Evolutionary conservation across 805 yeast genomes (phyloP).

Genomic region (Candida chauliodis): DNA sequence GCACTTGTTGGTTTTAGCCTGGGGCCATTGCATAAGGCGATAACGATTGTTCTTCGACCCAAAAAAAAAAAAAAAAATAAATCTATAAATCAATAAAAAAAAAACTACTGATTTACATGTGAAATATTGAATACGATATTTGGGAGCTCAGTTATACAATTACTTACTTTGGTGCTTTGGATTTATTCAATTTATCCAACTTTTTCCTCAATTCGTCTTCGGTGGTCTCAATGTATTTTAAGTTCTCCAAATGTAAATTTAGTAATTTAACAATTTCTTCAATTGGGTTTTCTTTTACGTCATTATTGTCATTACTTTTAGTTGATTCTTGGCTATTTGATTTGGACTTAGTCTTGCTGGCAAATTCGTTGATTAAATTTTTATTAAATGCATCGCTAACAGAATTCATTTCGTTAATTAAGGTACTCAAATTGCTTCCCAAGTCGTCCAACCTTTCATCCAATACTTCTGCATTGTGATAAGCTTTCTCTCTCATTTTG

Average conservation of each 20-base stretch:
- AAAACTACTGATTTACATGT: background rate
- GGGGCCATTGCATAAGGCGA: too few relatives aligned
- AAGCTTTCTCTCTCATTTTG: constrained; percentile 85
- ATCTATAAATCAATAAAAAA: too few relatives aligned
- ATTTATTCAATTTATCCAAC: constrained; percentile 38
- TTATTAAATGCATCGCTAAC: constrained; percentile 79
- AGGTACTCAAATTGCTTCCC: constrained; percentile 70
- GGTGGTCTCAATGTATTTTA: constrained; percentile 79
- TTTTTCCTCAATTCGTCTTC: constrained; percentile 68
- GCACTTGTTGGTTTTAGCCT: too few relatives aligned
- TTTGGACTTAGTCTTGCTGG: constrained; percentile 8
- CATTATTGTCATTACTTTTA: constrained; percentile 16
- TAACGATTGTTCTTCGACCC: too few relatives aligned
- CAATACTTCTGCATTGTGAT: constrained; percentile 77
- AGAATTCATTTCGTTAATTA: constrained; percentile 78
- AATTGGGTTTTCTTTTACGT: constrained; percentile 39
- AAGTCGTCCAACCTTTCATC: constrained; percentile 77
- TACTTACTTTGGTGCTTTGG: constrained; percentile 9
- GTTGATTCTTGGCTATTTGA: constrained; percentile 5
- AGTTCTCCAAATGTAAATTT: constrained; percentile 84
- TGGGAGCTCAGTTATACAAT: background rate
- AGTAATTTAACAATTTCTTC: constrained; percentile 76
- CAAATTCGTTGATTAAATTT: constrained; percentile 39
- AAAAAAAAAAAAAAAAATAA: too few relatives aligned
- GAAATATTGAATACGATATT: background rate